phyloP scores from a whole-genome alignment of 768 basidiomycete species.

The Ramaria sp. region DNA sequence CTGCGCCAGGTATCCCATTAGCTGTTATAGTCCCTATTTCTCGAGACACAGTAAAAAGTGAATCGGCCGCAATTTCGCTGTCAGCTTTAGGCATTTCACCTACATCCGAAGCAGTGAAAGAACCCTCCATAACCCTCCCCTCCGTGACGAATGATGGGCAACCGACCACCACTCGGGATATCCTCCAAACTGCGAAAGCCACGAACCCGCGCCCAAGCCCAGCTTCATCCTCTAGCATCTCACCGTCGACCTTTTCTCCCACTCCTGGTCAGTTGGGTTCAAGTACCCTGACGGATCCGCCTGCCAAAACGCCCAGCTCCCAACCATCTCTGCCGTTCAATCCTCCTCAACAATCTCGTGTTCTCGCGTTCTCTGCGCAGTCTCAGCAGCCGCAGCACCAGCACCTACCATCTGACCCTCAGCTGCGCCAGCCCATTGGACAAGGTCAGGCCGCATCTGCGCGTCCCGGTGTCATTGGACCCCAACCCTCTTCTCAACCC shows the following conservation, averaged over 20 bases:
- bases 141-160: neutral
- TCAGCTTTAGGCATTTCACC: neutral
- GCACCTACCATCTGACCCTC: neutral
- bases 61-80: conserved; percentile 1
- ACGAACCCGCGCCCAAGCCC: neutral
- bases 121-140: neutral
- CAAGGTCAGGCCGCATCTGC: neutral
- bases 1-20: neutral
- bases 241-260: neutral
- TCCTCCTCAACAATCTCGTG: conserved; percentile 27
- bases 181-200: conserved; percentile 11
- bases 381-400: neutral
- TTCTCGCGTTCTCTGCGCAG: conserved; percentile 5
- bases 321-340: conserved; percentile 24
- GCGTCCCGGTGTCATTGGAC: neutral
- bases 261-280: conserved; percentile 5
- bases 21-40: neutral
- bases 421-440: neutral
- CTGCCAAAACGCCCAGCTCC: conserved; percentile 6
- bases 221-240: neutral
- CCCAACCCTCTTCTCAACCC: conserved; percentile 3
- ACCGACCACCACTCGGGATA: conserved; percentile 27
- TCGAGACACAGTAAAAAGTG: neutral
- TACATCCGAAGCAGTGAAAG: neutral
- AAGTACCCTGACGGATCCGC: neutral